phyloP scores from a whole-genome alignment of 768 basidiomycete species.

The Kondoa subrosea region DNA sequence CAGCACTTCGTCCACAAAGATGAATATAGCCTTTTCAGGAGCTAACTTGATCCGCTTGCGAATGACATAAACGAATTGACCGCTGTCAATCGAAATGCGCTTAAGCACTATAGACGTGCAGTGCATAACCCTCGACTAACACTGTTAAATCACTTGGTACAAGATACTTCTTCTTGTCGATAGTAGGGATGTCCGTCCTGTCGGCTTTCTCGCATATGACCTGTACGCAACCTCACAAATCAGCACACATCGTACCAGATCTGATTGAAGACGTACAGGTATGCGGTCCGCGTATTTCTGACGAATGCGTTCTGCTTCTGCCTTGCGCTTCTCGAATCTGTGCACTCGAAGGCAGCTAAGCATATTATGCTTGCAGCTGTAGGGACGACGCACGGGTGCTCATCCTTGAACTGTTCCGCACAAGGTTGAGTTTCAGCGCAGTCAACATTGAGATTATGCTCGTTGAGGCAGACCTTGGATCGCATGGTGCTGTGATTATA shows the following conservation, averaged over 20 bases:
- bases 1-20: constrained; percentile 96
- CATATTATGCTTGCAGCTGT: not conserved
- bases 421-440: not conserved
- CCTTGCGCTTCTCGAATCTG: constrained; percentile 11
- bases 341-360: not conserved
- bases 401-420: constrained; percentile 5
- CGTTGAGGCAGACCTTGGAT: not conserved
- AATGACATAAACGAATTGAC: constrained; percentile 96
- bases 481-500: not conserved
- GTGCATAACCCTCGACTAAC: constrained; percentile 3
- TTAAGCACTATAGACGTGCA: not conserved
- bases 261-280: constrained; percentile 47
- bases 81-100: constrained; percentile 6
- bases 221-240: constrained; percentile 34
- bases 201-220: constrained; percentile 99
- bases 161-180: constrained; percentile 99
- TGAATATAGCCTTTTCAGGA: constrained; percentile 99
- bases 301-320: constrained; percentile 18
- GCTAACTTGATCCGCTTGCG: constrained; percentile 99
- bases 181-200: constrained; percentile 92
- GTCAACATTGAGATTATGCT: not conserved
- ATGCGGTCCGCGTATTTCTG: constrained; percentile 91
- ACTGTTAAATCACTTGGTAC: constrained; percentile 57
- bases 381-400: not conserved
- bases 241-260: not conserved